Evolutionary conservation across 768 basidiomycete genomes (phyloP), one percentile per base, ranked within the genome.

Genomic region (Termitomyces sp.): DNA sequence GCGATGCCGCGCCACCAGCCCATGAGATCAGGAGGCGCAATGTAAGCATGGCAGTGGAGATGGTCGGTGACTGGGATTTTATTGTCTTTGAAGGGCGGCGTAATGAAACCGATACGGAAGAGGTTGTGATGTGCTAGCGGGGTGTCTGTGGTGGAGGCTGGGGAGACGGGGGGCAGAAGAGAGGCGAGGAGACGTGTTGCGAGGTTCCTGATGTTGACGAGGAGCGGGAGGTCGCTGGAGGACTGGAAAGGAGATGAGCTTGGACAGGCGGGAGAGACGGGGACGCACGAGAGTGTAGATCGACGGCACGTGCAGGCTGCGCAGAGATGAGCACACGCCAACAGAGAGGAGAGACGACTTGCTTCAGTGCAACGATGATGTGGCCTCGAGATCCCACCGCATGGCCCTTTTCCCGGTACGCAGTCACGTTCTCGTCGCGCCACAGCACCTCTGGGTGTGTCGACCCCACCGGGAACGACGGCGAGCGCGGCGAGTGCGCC

Each of bases 61-160:
- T 92, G 90, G 71, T 91, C 90, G 32, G 85, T 88, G 52, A 92
- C 84, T 15, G 91, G 90, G 45, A 91, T 90, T 70, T 89, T 90
- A 73, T 75, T 84, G 69, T 92, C 90, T 66, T 80, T 85, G 76
- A 90, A 90, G 0, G 89, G 90, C 16, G 88, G 85, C 0, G 89
- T 89, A 63, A 91, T 91, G 76, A 91, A 92, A 42, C 90, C 90
- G 63, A 91, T 86, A 54, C 79, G 83, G 66, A 88, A 85, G 28
- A 74, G 71, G 50, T 76, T 67, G 64, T 76, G 71, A 36, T 70
- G 59, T 39, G 70, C 65, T 48, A 67, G 42, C 3, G 38, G 13
- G 12, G 35, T 50, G 38, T 22, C n/a, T n/a, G 75, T 71, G 42
- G 76, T 72, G 8, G 74, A 67, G 48, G 70, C 60, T 28, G 79